Evolutionary conservation across 176 grass and related monocot species (phyloP), one percentile per base, ranked within the genome.

Genomic region (Thinopyrum elongatum): DNA sequence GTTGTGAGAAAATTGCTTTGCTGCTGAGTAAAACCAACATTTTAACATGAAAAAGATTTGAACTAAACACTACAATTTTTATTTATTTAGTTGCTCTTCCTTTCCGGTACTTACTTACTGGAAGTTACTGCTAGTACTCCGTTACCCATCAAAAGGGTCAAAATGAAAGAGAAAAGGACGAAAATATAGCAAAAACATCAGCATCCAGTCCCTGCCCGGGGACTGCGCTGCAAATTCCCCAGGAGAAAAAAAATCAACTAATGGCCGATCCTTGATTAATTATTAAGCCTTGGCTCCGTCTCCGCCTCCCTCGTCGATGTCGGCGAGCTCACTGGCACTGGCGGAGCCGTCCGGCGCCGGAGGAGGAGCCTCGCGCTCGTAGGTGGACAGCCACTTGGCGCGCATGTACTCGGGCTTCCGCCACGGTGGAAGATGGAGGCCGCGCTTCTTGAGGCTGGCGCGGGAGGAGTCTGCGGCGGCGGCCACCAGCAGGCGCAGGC

Each of bases 401-500:
- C 92, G 87, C 92, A 99, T 99, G 88, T 99, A 99, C 87, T 96
- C 94, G 1, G 80, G 86, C 79, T 96, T 95, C 64, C 97, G 82
- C 97, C 97, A 99, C 4, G 97, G 97, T 7, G 94, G 82, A 0
- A 99, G 79, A 78, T 94, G 89, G 10, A 99, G 87, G 22, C 92
- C 94, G 81, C 93, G 93, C 86, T 99, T 96, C 84, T 82, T 94
- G 1, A 99, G 87, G 84, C 94, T 96, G 75, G 82, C 86, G 74
- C 83, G 86, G 2, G 92, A 92, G 0, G 92, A 92, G 79, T 96
- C 94, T 0, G 88, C 91, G 39, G 86, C 88, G 4, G 88, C 78
- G 47, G 92, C 84, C 14, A 98, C 93, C 11, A 98, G 91, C 30
- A 94, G 88, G 80, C 87, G 81, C 4, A 98, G 74, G 1, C 93